A percentile compares a stretch with the other conserved stretches of the same genome.
phyloP scores from a whole-genome alignment of 2,329 filamentous ascomycete genomes.

The Scedosporium minutisporum region DNA sequence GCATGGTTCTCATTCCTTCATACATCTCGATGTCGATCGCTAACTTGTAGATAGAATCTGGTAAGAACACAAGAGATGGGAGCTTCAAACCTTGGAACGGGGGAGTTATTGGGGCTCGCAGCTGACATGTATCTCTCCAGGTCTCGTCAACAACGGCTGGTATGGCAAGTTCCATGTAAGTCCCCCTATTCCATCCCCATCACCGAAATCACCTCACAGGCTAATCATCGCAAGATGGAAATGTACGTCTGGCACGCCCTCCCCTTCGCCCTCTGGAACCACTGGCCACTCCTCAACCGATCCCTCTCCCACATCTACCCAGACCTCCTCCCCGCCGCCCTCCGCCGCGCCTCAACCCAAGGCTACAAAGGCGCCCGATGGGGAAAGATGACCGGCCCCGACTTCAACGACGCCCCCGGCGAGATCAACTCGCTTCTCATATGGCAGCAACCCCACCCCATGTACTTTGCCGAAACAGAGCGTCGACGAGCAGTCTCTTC shows the following conservation, averaged over 20 bases:
- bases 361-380: constrained; percentile 33
- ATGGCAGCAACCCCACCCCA: constrained; percentile 53
- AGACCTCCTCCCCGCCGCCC: constrained; percentile 31
- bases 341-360: constrained; percentile 25
- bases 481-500: constrained; percentile 33
- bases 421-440: constrained; percentile 52
- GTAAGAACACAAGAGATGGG: not conserved
- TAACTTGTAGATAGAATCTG: constrained; percentile 4
- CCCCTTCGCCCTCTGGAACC: constrained; percentile 41
- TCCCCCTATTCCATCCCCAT: not conserved
- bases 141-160: constrained; percentile 36
- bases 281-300: constrained; percentile 32
- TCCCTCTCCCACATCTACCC: constrained; percentile 35
- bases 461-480: constrained; percentile 50
- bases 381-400: constrained; percentile 34
- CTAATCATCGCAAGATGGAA: constrained; percentile 27
- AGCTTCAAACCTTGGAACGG: not conserved
- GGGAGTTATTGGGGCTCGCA: not conserved
- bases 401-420: constrained; percentile 44
- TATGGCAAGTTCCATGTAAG: constrained; percentile 21
- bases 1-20: not conserved
- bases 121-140: constrained; percentile 10
- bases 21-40: not conserved
- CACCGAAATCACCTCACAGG: not conserved
- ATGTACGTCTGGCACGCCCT: constrained; percentile 44